phyloP scores from a whole-genome alignment of 2,329 filamentous ascomycete genomes.

The Calonectria pseudoreteaudii region DNA sequence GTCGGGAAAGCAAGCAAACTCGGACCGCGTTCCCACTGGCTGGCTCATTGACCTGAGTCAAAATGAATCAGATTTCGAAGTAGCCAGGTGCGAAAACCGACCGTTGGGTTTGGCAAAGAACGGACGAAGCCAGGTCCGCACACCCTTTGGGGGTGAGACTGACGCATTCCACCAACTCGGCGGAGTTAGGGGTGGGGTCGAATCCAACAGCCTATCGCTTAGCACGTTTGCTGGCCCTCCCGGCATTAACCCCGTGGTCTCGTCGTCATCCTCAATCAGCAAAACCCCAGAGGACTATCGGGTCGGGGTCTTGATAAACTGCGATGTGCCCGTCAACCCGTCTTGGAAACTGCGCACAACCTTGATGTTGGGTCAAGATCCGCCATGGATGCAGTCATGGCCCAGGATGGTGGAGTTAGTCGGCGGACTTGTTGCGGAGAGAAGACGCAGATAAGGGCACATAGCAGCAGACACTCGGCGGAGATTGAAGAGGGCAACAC shows the following conservation, averaged over 20 bases:
- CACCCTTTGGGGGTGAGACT: conserved; percentile 12
- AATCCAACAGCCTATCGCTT: conserved; percentile 6
- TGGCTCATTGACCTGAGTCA: neutral
- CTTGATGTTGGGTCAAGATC: neutral
- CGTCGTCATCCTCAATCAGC: conserved; percentile 12
- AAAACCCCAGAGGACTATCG: conserved; percentile 25
- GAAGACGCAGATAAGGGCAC: neutral
- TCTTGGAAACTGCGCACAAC: neutral
- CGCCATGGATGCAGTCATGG: neutral
- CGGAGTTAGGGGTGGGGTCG: conserved; percentile 17
- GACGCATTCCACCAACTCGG: conserved; percentile 3
- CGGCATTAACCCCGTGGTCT: conserved; percentile 2
- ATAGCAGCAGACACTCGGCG: neutral
- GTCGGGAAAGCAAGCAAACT: neutral
- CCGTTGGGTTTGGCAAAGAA: neutral
- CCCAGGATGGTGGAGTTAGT: neutral
- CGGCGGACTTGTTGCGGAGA: conserved; percentile 13
- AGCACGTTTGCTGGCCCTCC: conserved; percentile 2
- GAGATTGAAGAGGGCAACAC: neutral
- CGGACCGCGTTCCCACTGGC: neutral
- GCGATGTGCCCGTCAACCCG: conserved; percentile 31
- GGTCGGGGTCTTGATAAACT: conserved; percentile 36
- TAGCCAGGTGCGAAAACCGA: neutral
- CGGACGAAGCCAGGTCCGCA: neutral
- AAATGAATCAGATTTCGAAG: neutral